Evolutionary conservation across 768 basidiomycete genomes (phyloP), one percentile per base, ranked within the genome.

Genomic region (Clitopilus hobsonii): DNA sequence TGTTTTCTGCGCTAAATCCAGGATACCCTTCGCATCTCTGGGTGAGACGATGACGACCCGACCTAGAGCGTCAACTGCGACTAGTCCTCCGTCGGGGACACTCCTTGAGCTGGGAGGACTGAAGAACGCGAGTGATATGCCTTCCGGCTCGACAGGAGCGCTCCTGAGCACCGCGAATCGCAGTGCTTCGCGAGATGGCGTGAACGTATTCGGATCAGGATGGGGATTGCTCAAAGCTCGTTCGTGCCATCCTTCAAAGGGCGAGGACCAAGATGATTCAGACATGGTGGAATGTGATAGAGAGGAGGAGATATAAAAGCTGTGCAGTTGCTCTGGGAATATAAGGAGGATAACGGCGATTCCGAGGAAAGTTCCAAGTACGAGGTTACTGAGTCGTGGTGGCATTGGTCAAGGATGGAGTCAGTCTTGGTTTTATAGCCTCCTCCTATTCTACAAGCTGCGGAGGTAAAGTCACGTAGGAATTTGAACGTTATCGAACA

Each of bases 81-180:
- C 53, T 14, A 60, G 54, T 29, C 59, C 56, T 2, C 56, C 54
- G 13, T 58, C 59, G 28, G 52, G 28, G n/a, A 24, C 47, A 2
- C 10, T 2, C 10, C 41, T 18, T 45, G 41, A 23, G 32, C 52
- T 45, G 25, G 29, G n/a, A 2, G 52, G 51, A 20, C 59, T 51
- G 56, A 73, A 76, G 0, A 76, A 52, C 5, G 72, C 70, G 24
- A 74, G 63, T 0, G 70, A 69, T 52, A 76, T 71, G 8, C 72
- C 72, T 45, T 70, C 65, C 14, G 61, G 63, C 49, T 72, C 72
- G 5, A 65, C 65, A n/a, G 57, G 69, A 1, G 65, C 60, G 56
- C 71, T 74, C 13, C 68, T 62, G 8, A 74, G 65, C 4, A 73
- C 67, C 0, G 64, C 67, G 11, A 74, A 59, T 24, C 58, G 54